Evolutionary conservation across 2,329 filamentous ascomycete genomes (phyloP), one percentile per base, ranked within the genome.

Genomic region (Knufia petricola): DNA sequence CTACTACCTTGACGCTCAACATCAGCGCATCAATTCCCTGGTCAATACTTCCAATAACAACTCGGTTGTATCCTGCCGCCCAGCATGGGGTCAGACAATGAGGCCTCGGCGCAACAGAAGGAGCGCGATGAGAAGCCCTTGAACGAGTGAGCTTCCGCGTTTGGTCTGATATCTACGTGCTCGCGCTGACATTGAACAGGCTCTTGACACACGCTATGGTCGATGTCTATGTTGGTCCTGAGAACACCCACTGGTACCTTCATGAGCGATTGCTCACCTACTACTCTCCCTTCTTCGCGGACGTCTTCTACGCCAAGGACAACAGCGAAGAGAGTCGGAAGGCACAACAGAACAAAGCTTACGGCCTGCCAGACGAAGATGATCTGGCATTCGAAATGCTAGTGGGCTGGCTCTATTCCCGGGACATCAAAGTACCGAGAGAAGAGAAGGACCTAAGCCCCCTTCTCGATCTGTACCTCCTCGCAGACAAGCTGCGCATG

Each of bases 181-280:
- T 34, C 44, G 38, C n/a, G 44, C 43, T 47, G 34, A 42, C 32
- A 39, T 7, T 20, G 13, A 34, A 13, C 56, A 75, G 72, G 63
- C 72, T 77, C 56, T 70, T 77, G 53, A 73, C 73, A 50, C 68
- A 66, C 48, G 68, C 72, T 51, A 70, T 77, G 64, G 74, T 77
- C 50, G 72, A 77, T 63, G 69, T 77, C 61, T 77, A 76, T 60
- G 71, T 77, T 60, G 74, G 74, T 47, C 54, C 66, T 4, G 69
- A 74, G 30, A 74, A 73, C 63, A 75, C 72, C 1, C 71, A 74
- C 61, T 77, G 73, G 73, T 67, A 71, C 49, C 65, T 77, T 3
- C 74, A 77, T 66, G 72, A 77, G 58, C 75, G 75, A 55, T 72
- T 77, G 6, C 69, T 77, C 39, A 75, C 72, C 66, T 60, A 75